Evolutionary conservation across 306 rosid genomes (phyloP).

Genomic region (Carpinus viminea): DNA sequence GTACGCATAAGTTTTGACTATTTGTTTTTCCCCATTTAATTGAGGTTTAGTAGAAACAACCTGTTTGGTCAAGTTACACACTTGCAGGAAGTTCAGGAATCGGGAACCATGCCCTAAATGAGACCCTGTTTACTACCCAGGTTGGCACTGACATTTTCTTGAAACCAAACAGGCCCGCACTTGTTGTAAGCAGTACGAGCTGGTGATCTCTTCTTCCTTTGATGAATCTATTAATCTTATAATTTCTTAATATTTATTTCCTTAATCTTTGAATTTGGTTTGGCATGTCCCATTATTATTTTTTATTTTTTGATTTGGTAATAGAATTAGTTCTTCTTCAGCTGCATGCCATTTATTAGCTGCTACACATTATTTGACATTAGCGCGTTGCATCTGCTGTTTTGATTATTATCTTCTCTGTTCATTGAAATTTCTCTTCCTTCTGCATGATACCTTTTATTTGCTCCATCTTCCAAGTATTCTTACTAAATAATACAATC

Average conservation of each 20-base stretch:
- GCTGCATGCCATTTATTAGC: not conserved
- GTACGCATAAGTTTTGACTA: slow-evolving; percentile 37
- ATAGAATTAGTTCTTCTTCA: not conserved
- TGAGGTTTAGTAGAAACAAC: slow-evolving; percentile 3
- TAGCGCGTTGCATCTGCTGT: too few relatives aligned
- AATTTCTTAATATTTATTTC: not conserved
- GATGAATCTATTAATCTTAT: slow-evolving; percentile 12
- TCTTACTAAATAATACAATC: too few relatives aligned
- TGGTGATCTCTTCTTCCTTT: slow-evolving; percentile 51
- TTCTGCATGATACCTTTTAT: not conserved
- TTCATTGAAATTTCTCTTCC: not conserved
- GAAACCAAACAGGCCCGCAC: slow-evolving; percentile 81
- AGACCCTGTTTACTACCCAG: slow-evolving; percentile 56
- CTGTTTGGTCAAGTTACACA: slow-evolving; percentile 21
- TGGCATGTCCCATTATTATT: not conserved
- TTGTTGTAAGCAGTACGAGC: slow-evolving; percentile 97
- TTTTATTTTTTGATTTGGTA: not conserved
- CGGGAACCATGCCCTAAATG: slow-evolving; percentile 44
- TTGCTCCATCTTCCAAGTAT: not conserved
- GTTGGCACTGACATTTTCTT: slow-evolving; percentile 43
- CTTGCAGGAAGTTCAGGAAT: slow-evolving; percentile 43
- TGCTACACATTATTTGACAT: not conserved
- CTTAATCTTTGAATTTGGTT: not conserved
- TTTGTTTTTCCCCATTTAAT: not conserved
- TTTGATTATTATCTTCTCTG: not conserved